Evolutionary conservation across 2,329 filamentous ascomycete genomes (phyloP), one percentile per base, ranked within the genome.

Genomic region (Ceratocystis cacaofunesta): DNA sequence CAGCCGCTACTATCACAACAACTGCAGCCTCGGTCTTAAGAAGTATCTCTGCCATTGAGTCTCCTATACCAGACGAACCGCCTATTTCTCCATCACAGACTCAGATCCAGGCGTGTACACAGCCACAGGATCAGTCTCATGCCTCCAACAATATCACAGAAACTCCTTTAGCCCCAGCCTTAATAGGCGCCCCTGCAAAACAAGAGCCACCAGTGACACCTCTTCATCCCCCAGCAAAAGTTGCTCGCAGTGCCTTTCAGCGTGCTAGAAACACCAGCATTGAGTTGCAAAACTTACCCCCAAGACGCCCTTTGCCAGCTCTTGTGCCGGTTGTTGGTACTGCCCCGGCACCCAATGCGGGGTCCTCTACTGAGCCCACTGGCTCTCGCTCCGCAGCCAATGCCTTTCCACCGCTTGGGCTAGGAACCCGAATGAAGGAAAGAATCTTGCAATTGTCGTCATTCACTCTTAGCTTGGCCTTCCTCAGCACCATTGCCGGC

Each of bases 391-490:
- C 32, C 28, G 32, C 17, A 17, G 55, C 55, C 28, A 58, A 36
- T 36, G 55, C 12, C 55, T 15, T 19, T 30, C 17, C 55, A 3
- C 55, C 28, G 55, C 55, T 36, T 30, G 55, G 55, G 3, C 28
- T 61, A 5, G 55, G 55, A 28, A 36, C 61, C 19, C 79, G 83
- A 41, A 41, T 90, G 0, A 86, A 92, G 69, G 89, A 84, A 71
- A 74, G 80, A 36, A 76, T 80, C 17, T 88, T 94, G 68, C 81
- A 86, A 8, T 69, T 82, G 1, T 81, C 85, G 0, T 90, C 90
- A 0, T 88, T 89, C 67, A 80, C 91, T 46, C 78, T 96, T 0
- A 95, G 90, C 48, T 78, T 95, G 0, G 80, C 80, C 0, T 96
- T 96, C 70, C 80, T 96, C 0, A 78, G 82, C 0, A 81, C 87